A percentile compares a stretch with the other conserved stretches of the same genome.
Evolutionary conservation across 192 early-diverging fungal species (phyloP).

Genomic region (Chytriomyces confervae): DNA sequence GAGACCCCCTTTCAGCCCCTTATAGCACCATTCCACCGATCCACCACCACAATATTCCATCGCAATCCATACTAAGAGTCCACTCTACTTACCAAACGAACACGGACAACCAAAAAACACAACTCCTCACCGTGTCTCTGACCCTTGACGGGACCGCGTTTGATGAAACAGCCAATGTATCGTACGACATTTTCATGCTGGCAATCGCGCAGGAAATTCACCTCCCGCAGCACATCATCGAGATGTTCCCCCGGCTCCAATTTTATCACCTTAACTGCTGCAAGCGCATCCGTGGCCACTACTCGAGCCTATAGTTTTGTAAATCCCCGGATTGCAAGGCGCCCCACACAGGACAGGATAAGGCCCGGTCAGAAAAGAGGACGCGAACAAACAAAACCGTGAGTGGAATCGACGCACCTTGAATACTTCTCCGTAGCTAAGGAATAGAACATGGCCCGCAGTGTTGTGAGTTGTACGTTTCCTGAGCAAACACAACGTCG

Average conservation of each 20-base stretch:
- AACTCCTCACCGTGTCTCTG: slow-evolving; percentile 59
- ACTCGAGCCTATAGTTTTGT: slow-evolving; percentile 44
- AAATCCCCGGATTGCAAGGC: neutral
- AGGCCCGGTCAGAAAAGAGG: neutral
- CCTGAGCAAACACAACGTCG: neutral
- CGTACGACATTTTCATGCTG: slow-evolving; percentile 58
- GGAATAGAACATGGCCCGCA: no score
- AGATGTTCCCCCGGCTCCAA: slow-evolving; percentile 65
- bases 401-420: slow-evolving; percentile 36
- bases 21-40: slow-evolving; percentile 58
- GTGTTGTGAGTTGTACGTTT: neutral
- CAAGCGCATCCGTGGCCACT: slow-evolving; percentile 44
- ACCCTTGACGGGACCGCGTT: slow-evolving; percentile 55
- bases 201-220: slow-evolving; percentile 65
- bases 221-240: slow-evolving; percentile 64
- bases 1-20: slow-evolving; percentile 46
- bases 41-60: slow-evolving; percentile 74
- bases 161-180: slow-evolving; percentile 64
- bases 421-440: slow-evolving; percentile 64
- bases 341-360: neutral
- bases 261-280: slow-evolving; percentile 64
- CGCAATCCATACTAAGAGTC: slow-evolving; percentile 43
- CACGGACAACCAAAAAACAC: neutral
- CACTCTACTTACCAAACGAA: neutral
- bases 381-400: neutral